A percentile compares a stretch with the other conserved stretches of the same genome.
phyloP scores from a whole-genome alignment of 2,329 filamentous ascomycete species.

The Apiospora koreana region DNA sequence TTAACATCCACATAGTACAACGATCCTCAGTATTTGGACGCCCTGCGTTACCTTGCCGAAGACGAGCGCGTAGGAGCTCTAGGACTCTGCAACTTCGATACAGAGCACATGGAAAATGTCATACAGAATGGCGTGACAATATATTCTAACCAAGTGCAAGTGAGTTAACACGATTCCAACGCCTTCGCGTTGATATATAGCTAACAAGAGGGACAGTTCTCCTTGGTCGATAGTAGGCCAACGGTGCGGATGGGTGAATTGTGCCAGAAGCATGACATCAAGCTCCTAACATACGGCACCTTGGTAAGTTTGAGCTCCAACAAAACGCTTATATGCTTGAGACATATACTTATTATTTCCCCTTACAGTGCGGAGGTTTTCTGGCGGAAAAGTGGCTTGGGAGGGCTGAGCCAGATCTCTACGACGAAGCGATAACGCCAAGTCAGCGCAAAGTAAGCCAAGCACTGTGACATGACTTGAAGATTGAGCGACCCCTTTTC shows the following conservation, averaged over 20 bases:
- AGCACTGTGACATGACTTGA: not conserved
- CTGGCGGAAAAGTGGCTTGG: constrained; percentile 35
- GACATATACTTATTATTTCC: not conserved
- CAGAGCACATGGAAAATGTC: constrained; percentile 30
- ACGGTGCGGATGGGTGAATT: constrained; percentile 29
- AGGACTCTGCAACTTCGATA: constrained; percentile 38
- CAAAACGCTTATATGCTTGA: not conserved
- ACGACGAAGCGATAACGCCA: constrained; percentile 34
- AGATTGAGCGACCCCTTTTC: not conserved
- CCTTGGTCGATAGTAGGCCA: constrained; percentile 34
- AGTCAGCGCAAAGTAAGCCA: constrained; percentile 35
- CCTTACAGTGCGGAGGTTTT: constrained; percentile 35
- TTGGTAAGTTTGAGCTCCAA: constrained; percentile 26
- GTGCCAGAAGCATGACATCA: constrained; percentile 31
- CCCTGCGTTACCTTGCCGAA: constrained; percentile 30
- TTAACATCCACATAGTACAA: constrained; percentile 28
- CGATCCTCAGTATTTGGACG: constrained; percentile 35
- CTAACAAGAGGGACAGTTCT: constrained; percentile 27
- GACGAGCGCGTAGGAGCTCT: constrained; percentile 30
- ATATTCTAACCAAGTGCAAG: constrained; percentile 38
- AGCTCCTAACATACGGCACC: constrained; percentile 36
- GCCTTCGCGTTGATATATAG: not conserved
- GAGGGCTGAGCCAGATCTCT: constrained; percentile 32
- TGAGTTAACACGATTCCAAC: too few species aligned
- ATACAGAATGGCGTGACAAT: constrained; percentile 26